Conservation (phyloP, 169 alveolate species). For the Ichthyophthirius multifiliis region DNA sequence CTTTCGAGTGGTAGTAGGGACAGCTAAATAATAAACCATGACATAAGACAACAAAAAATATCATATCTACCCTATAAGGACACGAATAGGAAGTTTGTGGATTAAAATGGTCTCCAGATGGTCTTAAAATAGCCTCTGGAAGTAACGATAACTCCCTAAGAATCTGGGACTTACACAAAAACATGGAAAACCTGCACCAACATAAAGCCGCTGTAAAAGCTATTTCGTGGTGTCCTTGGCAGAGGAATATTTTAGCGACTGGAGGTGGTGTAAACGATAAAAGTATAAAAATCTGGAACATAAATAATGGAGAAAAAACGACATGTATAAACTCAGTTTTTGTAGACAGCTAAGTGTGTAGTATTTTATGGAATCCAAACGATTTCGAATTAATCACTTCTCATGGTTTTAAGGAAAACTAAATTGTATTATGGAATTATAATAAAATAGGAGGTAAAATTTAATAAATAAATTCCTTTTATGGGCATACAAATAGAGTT, state of each 20-base stretch:
- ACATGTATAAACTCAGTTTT: constrained; percentile 45
- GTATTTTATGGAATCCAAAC: constrained; percentile 63
- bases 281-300: constrained; percentile 74
- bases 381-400: constrained; percentile 80
- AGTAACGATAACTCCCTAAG: constrained; percentile 79
- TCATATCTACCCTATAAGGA: constrained; percentile 49
- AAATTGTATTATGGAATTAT: constrained; percentile 79
- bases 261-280: constrained; percentile 86
- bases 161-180: constrained; percentile 43
- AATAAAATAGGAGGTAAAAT: too few relatives aligned
- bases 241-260: constrained; percentile 65
- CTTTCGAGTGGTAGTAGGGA: constrained; percentile 78
- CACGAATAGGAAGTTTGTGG: constrained; percentile 89
- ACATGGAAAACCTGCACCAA: background rate
- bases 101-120: constrained; percentile 78
- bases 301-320: constrained; percentile 46
- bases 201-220: constrained; percentile 88
- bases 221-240: constrained; percentile 83
- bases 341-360: constrained; percentile 79
- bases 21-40: constrained; percentile 65
- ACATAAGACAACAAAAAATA: constrained; percentile 54
- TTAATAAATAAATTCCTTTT: constrained; percentile 67
- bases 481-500: constrained; percentile 84
- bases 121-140: constrained; percentile 80
- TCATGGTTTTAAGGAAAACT: constrained; percentile 82